Evolutionary conservation across 352 stramenopile genomes (phyloP).

Genomic region (Discostella stelligera): DNA sequence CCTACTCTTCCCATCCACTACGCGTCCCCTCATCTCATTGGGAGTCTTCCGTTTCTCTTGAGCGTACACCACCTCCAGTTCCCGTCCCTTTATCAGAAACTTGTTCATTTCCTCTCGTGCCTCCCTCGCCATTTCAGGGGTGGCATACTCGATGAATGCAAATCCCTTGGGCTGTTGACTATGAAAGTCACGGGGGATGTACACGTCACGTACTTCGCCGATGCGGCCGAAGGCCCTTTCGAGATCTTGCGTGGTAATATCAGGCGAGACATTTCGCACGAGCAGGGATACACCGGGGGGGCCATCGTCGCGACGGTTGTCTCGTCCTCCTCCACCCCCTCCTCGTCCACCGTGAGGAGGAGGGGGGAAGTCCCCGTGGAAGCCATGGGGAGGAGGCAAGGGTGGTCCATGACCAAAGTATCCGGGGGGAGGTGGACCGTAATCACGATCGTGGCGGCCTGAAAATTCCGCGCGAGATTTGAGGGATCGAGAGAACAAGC

Average conservation of each 20-base stretch:
- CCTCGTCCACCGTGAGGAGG: slow-evolving; percentile 25
- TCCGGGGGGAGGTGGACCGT: slow-evolving; percentile 45
- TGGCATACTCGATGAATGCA: slow-evolving; percentile 94
- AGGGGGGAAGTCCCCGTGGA: slow-evolving; percentile 26
- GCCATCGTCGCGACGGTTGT: slow-evolving; percentile 57
- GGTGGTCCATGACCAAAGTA: slow-evolving; percentile 21
- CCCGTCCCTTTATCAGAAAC: slow-evolving; percentile 88
- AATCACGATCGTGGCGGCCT: slow-evolving; percentile 27
- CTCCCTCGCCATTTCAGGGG: slow-evolving; percentile 88
- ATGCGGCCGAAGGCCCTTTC: slow-evolving; percentile 90
- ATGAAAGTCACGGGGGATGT: slow-evolving; percentile 93
- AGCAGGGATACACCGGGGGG: slow-evolving; percentile 89
- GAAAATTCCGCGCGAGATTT: background rate
- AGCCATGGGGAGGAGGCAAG: slow-evolving; percentile 18
- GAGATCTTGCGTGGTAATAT: slow-evolving; percentile 89
- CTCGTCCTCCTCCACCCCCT: slow-evolving; percentile 18
- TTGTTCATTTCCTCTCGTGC: slow-evolving; percentile 90
- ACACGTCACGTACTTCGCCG: slow-evolving; percentile 92
- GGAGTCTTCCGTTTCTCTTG: slow-evolving; percentile 94
- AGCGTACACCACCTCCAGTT: slow-evolving; percentile 94
- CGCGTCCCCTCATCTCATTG: slow-evolving; percentile 91
- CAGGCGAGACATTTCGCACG: slow-evolving; percentile 90
- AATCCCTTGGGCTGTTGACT: slow-evolving; percentile 93
- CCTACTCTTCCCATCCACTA: slow-evolving; percentile 34
- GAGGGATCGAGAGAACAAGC: slow-evolving; percentile 5